phyloP scores from a whole-genome alignment of 805 yeast species.

The Metschnikowia proteae region DNA sequence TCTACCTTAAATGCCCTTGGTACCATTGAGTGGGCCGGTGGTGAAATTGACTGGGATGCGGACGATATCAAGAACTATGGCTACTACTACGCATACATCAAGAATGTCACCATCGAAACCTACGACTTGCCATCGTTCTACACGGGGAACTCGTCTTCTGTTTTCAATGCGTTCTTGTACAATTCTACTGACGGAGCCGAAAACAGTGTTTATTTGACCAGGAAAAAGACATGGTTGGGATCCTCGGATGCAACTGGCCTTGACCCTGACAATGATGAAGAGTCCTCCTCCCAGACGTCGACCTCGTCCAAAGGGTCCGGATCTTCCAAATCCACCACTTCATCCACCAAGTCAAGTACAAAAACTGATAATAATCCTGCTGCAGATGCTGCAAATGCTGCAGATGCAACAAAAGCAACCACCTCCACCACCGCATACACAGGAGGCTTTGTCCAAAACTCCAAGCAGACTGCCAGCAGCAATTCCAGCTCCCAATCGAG shows the following conservation, averaged over 20 bases:
- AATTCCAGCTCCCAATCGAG: constrained; percentile 8
- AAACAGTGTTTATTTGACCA: constrained; percentile 51
- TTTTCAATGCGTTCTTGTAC: constrained; percentile 45
- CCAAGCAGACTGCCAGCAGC: constrained; percentile 1
- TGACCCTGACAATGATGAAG: constrained; percentile 43
- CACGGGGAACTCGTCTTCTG: constrained; percentile 41
- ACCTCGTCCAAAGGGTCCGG: constrained; percentile 18
- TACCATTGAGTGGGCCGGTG: constrained; percentile 86
- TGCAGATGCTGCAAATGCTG: constrained; percentile 5
- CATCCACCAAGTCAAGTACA: constrained; percentile 12
- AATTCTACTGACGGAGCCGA: constrained; percentile 42
- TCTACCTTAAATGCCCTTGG: constrained; percentile 50
- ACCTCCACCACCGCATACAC: constrained; percentile 20
- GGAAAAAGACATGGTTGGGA: constrained; percentile 58
- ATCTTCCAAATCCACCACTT: constrained; percentile 17
- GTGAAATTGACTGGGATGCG: constrained; percentile 78
- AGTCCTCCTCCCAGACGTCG: constrained; percentile 13
- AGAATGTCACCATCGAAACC: constrained; percentile 59
- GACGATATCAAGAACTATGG: constrained; percentile 70
- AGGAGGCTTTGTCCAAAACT: constrained; percentile 40
- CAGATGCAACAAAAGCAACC: constrained; percentile 10
- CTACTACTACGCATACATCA: constrained; percentile 69
- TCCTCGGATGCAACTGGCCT: constrained; percentile 63
- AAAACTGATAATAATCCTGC: constrained; percentile 12
- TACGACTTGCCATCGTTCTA: constrained; percentile 68